Base-by-base conservation (phyloP, 768 basidiomycete genomes). In the Lepiota venenata region DNA sequence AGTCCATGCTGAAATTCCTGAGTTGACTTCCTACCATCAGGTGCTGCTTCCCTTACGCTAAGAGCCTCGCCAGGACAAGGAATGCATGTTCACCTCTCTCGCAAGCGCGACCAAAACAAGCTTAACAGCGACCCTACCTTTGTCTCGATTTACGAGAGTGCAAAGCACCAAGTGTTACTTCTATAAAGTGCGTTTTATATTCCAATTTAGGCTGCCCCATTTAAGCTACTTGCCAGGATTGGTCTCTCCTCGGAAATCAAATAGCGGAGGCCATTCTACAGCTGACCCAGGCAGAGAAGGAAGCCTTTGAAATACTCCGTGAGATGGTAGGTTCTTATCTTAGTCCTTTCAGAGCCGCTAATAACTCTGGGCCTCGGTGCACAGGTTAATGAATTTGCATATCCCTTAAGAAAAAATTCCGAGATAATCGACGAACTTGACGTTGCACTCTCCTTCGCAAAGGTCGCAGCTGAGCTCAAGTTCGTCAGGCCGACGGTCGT, bases 361-460 rank as follows among this genome's bases (percentile, higher is more conserved):
- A 18, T 10, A 15, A 27, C 47, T 47, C 42, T 11, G 57, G 21
- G 18, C 1, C 14, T 39, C 21, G 18, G 42, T 10, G 8, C 38
- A 8, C 27, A 93, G 92, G 85, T 94, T 44, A 86, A 77, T 55
- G 71, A 70, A 12, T 73, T 81, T 57, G 76, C 83, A 10, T 57
- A 68, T 4, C 71, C 72, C 20, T 69, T 98, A n/a, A 78, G 86
- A 58, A 75, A 77, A 25, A 96, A 94, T 63, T 84, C 90, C 3
- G 79, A 82, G 22, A 75, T 93, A 42, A 70, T 94, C 37, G 92
- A 95, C 64, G 93, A 98, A 66, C 69, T 98, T 11, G 95, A 98
- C 64, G 83, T 97, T 12, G 78, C 82, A 0, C 67, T 93, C 2
- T 83, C 86, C 0, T 97, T 96, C 60, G 89, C 94, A 4, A 79